These are phyloP conservation scores for Eragrostis curvula DNA, from an alignment of 176 grass and related monocot species.

Conservation along the genomic window DNA sequence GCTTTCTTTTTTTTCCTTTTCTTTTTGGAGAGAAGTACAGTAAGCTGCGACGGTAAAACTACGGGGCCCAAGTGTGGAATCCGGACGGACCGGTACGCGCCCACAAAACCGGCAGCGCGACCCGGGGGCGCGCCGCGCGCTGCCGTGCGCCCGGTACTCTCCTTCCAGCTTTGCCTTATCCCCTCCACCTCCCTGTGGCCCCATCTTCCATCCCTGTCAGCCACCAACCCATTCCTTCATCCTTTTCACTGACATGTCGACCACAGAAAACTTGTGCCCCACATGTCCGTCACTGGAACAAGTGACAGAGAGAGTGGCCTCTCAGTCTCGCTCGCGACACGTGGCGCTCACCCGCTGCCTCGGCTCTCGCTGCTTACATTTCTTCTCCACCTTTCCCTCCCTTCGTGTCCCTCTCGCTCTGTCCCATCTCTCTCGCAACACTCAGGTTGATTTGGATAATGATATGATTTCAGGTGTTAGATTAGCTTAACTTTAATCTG, in stretches of 20 bases:
- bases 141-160: constrained; percentile 24
- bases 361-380: constrained; percentile 38
- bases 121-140: constrained; percentile 29
- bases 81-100: background rate
- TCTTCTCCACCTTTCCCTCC: constrained; percentile 22
- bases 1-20: too few relatives aligned
- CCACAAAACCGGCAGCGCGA: constrained; percentile 44
- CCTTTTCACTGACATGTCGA: background rate
- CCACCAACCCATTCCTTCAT: background rate
- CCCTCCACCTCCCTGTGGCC: constrained; percentile 33
- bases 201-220: background rate
- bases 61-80: constrained; percentile 25
- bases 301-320: rapidly evolving
- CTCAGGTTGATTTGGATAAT: constrained; percentile 23
- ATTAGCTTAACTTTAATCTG: constrained; percentile 20
- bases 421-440: background rate
- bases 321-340: background rate
- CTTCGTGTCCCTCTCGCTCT: background rate
- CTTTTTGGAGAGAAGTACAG: too few relatives aligned
- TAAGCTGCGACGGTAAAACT: too few relatives aligned
- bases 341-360: constrained; percentile 38
- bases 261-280: rapidly evolving
- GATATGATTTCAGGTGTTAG: background rate
- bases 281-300: background rate
- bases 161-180: constrained; percentile 51